Base-by-base conservation (phyloP, 2,329 filamentous ascomycete genomes). In the Colletotrichum aenigma region DNA sequence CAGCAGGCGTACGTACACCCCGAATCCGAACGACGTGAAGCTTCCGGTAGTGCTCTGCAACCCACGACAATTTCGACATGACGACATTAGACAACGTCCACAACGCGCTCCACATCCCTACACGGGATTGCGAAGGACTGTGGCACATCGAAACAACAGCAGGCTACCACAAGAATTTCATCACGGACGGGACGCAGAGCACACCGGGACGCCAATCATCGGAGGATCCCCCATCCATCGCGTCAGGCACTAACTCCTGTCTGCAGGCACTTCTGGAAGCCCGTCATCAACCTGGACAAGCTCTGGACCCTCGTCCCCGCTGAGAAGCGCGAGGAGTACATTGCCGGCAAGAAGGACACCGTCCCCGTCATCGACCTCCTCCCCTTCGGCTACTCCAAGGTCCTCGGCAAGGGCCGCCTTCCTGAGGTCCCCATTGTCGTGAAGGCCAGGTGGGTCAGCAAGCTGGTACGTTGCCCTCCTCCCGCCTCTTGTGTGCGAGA, bases 201-300 rank as follows among this genome's bases (percentile, higher is more conserved):
- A 71, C 12, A 67, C 34, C 69, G 48, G 15, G 48, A 38, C 21
- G 38, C 48, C 48, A n/a, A 16, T 10, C 16, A 7, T 21, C 18
- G 26, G 18, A n/a, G 24, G 58, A 52, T 21, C 13, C 7, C 24
- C 30, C 26, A 30, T 7, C 3, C 2, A 1, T n/a, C 28, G 15
- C 4, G 26, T 12, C 43, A 26, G 30, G 34, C 52, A 62, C 75
- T 78, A 65, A 78, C 69, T 48, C 34, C 43, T 15, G 15, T 13
- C 56, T 26, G 3, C n/a, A 78, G 77, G 92, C 94, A 97, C 86
- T 96, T 96, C 92, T 99, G 96, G 97, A 98, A 98, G 91, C 97
- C 97, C 81, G 92, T 95, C 83, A 94, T 99, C 94, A 99, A 99
- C 92, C 91, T 99, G 83, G 97, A 98, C 90, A 99, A 98, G 96